phyloP scores from a whole-genome alignment of 441 rosid species.

The Populus hybrid region DNA sequence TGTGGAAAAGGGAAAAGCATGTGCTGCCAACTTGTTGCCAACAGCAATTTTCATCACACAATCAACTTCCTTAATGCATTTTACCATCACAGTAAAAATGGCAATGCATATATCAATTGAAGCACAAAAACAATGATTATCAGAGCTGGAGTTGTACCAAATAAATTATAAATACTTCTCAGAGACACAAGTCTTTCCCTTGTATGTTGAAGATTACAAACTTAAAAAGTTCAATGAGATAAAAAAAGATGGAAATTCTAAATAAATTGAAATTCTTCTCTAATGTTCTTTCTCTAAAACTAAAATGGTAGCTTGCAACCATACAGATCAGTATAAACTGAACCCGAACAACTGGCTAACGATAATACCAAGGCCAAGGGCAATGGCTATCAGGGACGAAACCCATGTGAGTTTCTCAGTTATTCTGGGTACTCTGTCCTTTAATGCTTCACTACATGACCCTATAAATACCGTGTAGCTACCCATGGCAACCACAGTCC shows the following conservation, averaged over 20 bases:
- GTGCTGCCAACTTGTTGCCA: background rate
- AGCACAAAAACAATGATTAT: background rate
- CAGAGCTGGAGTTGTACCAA: slow-evolving; percentile 8
- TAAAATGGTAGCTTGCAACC: slow-evolving; percentile 26
- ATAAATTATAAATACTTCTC: slow-evolving; percentile 6
- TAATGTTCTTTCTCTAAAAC: slow-evolving; percentile 26
- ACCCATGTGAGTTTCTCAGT: slow-evolving; percentile 96
- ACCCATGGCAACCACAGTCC: slow-evolving; percentile 95
- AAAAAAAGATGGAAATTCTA: slow-evolving; percentile 3
- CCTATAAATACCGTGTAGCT: slow-evolving; percentile 89
- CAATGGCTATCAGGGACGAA: slow-evolving; percentile 81
- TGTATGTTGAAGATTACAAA: background rate
- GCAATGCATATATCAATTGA: background rate
- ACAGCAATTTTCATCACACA: background rate
- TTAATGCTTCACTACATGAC: slow-evolving; percentile 79
- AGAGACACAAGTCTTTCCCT: slow-evolving; percentile 3
- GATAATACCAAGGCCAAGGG: slow-evolving; percentile 75
- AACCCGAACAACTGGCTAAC: slow-evolving; percentile 86
- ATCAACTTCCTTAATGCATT: background rate
- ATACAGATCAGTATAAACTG: slow-evolving; percentile 57
- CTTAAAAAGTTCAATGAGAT: slow-evolving; percentile 7
- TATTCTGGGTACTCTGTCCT: slow-evolving; percentile 80
- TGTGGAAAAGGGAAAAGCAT: too few relatives aligned
- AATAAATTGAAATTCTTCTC: slow-evolving; percentile 26
- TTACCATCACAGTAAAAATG: background rate